Evolutionary conservation across 2,329 filamentous ascomycete genomes (phyloP), one percentile per base, ranked within the genome.

Genomic region (Cordyceps tenuipes): DNA sequence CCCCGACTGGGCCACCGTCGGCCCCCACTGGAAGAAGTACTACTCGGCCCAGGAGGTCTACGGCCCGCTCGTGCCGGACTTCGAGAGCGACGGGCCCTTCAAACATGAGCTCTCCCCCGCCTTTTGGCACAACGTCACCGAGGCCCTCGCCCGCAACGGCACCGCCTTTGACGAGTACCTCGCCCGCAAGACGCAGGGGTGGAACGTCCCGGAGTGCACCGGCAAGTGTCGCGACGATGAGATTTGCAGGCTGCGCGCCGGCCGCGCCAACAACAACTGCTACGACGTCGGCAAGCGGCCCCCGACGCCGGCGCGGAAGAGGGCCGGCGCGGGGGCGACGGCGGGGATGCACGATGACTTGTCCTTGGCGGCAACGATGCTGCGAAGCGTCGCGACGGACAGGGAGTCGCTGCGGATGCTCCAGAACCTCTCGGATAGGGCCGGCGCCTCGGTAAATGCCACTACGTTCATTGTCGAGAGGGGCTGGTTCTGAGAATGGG

Each of bases 71-170:
- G 68, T 80, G 15, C 29, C 29, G 29, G 29, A 8, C 29, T 29
- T 29, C 7, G 7, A 29, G 66, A 62, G 34, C 76, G 79, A 43
- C 74, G 78, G 1, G 1, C 69, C 68, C 47, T 49, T 69, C 3
- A 69, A 68, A 10, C 72, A 73, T 4, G 69, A 85, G 63, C 75
- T 86, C 39, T 81, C 78, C 1, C 78, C 82, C 0, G 77, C 77
- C 1, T 84, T 84, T 68, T 85, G 82, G 82, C 82, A 84, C 67
- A 77, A 80, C 63, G 72, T 84, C 21, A 84, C 82, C 1, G 71
- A 70, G 1, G 67, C 71, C 3, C 76, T 85, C 53, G 77, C 80
- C 62, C 64, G 61, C 5, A 68, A 82, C 59, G 63, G 73, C 2
- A 62, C 66, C 0, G 68, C 74, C 1, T 84, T 84, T 64, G 70